These are phyloP conservation scores for Trichophyton schoenleinii DNA, from an alignment of 2,329 filamentous ascomycete genomes.

Conservation along the genomic window DNA sequence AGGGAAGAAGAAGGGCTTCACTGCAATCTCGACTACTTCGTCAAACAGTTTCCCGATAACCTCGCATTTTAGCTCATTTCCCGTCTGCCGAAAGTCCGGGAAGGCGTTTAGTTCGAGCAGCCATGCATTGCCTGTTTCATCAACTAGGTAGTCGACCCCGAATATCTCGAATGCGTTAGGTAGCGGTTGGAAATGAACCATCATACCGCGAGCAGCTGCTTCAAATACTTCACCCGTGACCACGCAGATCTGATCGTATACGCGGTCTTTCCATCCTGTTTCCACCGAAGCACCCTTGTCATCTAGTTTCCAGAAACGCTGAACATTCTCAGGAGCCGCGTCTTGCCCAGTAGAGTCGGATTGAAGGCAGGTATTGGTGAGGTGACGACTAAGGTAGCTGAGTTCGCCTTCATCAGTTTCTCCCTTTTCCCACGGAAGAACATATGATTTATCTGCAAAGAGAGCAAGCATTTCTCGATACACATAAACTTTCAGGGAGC, in stretches of 20 bases:
- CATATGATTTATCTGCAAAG: slow-evolving; percentile 67
- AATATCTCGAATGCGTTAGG: slow-evolving; percentile 85
- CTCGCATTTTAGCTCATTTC: slow-evolving; percentile 51
- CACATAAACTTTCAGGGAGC: slow-evolving; percentile 68
- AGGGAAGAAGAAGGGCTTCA: slow-evolving; percentile 56
- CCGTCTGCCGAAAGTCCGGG: slow-evolving; percentile 90
- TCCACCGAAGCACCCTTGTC: slow-evolving; percentile 18
- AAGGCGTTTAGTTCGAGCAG: slow-evolving; percentile 91
- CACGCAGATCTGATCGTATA: slow-evolving; percentile 62
- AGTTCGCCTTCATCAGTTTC: slow-evolving; percentile 29
- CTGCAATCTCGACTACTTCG: slow-evolving; percentile 54
- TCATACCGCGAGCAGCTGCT: slow-evolving; percentile 71
- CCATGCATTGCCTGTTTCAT: slow-evolving; percentile 51
- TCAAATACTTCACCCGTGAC: slow-evolving; percentile 71
- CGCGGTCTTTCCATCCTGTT: slow-evolving; percentile 40
- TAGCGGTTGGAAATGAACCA: slow-evolving; percentile 80
- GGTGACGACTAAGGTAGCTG: slow-evolving; percentile 54
- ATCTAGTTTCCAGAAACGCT: slow-evolving; percentile 60
- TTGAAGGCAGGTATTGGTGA: slow-evolving; percentile 95
- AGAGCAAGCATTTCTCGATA: slow-evolving; percentile 87
- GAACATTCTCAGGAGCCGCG: slow-evolving; percentile 53
- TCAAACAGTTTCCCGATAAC: slow-evolving; percentile 68
- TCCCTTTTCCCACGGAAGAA: slow-evolving; percentile 41
- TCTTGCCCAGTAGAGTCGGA: slow-evolving; percentile 31
- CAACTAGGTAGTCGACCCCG: slow-evolving; percentile 81